Evolutionary conservation across 768 basidiomycete genomes (phyloP).

Genomic region (Phaeolepiota aurea): DNA sequence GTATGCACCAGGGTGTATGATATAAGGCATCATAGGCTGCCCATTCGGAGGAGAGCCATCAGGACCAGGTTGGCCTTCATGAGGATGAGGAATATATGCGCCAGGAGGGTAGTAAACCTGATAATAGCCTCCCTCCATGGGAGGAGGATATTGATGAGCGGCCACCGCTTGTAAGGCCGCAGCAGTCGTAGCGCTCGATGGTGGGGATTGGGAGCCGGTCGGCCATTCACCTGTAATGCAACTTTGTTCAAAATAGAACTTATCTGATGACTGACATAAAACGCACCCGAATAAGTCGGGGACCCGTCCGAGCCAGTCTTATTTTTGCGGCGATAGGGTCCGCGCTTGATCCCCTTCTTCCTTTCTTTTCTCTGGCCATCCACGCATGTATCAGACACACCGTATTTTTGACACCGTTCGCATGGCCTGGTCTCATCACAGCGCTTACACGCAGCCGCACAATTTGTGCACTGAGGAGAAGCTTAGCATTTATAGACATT

Average conservation of each 20-base stretch:
- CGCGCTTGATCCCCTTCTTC: slow-evolving; percentile 83
- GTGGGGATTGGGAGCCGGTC: slow-evolving; percentile 13
- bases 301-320: slow-evolving; percentile 20
- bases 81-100: slow-evolving; percentile 21
- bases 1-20: slow-evolving; percentile 27
- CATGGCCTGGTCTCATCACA: slow-evolving; percentile 87
- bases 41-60: slow-evolving; percentile 22
- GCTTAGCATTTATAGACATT: slow-evolving; percentile 2
- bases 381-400: slow-evolving; percentile 65
- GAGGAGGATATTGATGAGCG: slow-evolving; percentile 18
- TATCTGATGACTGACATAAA: slow-evolving; percentile 4
- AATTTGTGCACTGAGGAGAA: slow-evolving; percentile 60
- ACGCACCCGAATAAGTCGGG: slow-evolving; percentile 10
- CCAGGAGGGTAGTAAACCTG: slow-evolving; percentile 31
- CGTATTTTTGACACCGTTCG: slow-evolving; percentile 85
- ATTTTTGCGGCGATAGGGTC: slow-evolving; percentile 70
- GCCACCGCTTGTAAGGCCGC: slow-evolving; percentile 23
- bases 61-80: slow-evolving; percentile 21
- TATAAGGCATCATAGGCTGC: slow-evolving; percentile 28
- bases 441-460: slow-evolving; percentile 83
- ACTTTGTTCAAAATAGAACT: slow-evolving; percentile 6
- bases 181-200: slow-evolving; percentile 15
- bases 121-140: slow-evolving; percentile 30
- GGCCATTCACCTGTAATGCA: slow-evolving; percentile 23
- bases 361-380: slow-evolving; percentile 92